A percentile compares a stretch with the other conserved stretches of the same genome.
phyloP scores from a whole-genome alignment of 495 filamentous ascomycete species.

The Parachaetomium inaequale region DNA sequence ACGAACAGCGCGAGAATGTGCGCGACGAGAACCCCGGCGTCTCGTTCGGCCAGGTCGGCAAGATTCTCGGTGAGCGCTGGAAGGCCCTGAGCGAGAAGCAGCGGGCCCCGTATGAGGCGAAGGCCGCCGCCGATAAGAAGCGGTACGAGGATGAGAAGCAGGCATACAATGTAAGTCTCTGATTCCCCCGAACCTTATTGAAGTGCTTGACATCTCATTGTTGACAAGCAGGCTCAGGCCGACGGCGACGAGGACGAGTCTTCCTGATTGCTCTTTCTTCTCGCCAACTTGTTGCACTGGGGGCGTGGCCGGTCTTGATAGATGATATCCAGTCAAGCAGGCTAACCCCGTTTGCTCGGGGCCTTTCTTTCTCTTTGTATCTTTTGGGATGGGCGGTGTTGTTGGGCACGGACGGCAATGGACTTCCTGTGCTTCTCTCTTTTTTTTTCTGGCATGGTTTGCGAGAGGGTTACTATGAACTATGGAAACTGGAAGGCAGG shows the following conservation, averaged over 20 bases:
- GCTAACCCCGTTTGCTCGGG: slow-evolving; percentile 21
- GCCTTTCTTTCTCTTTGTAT: slow-evolving; percentile 39
- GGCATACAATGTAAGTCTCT: slow-evolving; percentile 70
- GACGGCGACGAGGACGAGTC: slow-evolving; percentile 46
- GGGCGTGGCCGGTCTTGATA: slow-evolving; percentile 31
- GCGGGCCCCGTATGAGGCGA: slow-evolving; percentile 87
- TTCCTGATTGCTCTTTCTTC: slow-evolving; percentile 31
- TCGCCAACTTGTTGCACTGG: slow-evolving; percentile 32
- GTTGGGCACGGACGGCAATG: slow-evolving; percentile 39
- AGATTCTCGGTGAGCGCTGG: slow-evolving; percentile 96
- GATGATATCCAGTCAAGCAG: slow-evolving; percentile 27
- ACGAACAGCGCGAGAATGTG: slow-evolving; percentile 96
- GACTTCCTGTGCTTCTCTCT: slow-evolving; percentile 33
- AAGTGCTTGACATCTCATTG: slow-evolving; percentile 7
- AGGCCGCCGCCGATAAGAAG: slow-evolving; percentile 96
- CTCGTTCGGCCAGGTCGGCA: slow-evolving; percentile 95
- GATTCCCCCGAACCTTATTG: neutral
- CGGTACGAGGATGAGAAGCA: slow-evolving; percentile 97
- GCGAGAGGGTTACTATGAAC: slow-evolving; percentile 36
- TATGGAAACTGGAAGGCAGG: slow-evolving; percentile 22
- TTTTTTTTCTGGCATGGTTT: slow-evolving; percentile 30
- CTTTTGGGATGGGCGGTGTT: slow-evolving; percentile 46
- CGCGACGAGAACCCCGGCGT: slow-evolving; percentile 98
- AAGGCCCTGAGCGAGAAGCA: slow-evolving; percentile 90
- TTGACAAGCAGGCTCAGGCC: slow-evolving; percentile 42